Percentiles rank a stretch among this genome's conserved stretches.
Conservation (phyloP, 2,329 filamentous ascomycete genomes). For the Cucurbitaria berberidis region DNA sequence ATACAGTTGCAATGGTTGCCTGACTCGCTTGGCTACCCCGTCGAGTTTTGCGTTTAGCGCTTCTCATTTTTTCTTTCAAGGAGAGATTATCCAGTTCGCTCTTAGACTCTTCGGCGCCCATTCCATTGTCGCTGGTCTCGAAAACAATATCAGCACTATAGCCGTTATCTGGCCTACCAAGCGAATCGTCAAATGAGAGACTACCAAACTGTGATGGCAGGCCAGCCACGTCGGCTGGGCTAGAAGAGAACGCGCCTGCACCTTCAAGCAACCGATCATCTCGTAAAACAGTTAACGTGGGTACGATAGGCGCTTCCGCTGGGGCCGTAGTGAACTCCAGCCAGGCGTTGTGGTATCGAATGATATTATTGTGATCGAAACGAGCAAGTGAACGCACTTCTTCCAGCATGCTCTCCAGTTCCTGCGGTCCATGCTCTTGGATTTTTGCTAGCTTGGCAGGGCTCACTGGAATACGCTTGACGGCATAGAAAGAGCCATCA, state of each 20-base stretch:
- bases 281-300: slow-evolving; percentile 17
- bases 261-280: slow-evolving; percentile 34
- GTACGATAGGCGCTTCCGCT: slow-evolving; percentile 10
- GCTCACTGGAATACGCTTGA: slow-evolving; percentile 69
- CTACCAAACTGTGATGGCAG: slow-evolving; percentile 21
- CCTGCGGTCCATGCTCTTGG: slow-evolving; percentile 58
- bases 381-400: slow-evolving; percentile 68
- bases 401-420: slow-evolving; percentile 63
- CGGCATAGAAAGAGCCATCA: slow-evolving; percentile 67
- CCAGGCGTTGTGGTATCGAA: slow-evolving; percentile 71
- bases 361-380: slow-evolving; percentile 69
- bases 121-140: slow-evolving; percentile 34
- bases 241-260: slow-evolving; percentile 16
- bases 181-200: slow-evolving; percentile 26
- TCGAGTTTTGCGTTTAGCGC: slow-evolving; percentile 23
- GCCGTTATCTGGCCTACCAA: slow-evolving; percentile 15
- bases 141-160: slow-evolving; percentile 36
- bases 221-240: slow-evolving; percentile 11
- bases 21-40: slow-evolving; percentile 44
- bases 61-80: slow-evolving; percentile 44
- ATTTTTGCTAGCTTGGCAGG: slow-evolving; percentile 59
- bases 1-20: slow-evolving; percentile 48
- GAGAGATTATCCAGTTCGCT: slow-evolving; percentile 15
- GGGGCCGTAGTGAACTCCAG: slow-evolving; percentile 55
- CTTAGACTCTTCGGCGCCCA: slow-evolving; percentile 13